These are phyloP conservation scores for Thelonectria discophora DNA, from an alignment of 2,329 filamentous ascomycete species.

Conservation along the genomic window DNA sequence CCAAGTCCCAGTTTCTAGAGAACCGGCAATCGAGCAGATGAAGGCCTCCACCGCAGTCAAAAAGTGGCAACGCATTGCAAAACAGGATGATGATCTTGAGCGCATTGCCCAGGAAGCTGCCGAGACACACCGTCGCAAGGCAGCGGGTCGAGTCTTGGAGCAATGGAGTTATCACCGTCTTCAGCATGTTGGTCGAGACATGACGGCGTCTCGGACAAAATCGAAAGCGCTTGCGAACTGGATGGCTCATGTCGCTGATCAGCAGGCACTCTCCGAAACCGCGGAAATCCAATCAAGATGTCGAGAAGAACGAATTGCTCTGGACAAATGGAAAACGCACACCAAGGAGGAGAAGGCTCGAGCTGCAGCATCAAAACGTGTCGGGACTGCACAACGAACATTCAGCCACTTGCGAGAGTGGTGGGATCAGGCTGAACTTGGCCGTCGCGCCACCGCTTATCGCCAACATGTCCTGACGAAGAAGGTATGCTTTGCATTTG, in stretches of 20 bases:
- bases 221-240: slow-evolving; percentile 36
- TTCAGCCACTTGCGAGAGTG: slow-evolving; percentile 43
- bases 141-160: slow-evolving; percentile 33
- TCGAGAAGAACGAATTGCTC: slow-evolving; percentile 24
- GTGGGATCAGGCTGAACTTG: slow-evolving; percentile 44
- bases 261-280: slow-evolving; percentile 28
- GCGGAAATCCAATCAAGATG: slow-evolving; percentile 29
- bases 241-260: slow-evolving; percentile 29
- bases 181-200: slow-evolving; percentile 34
- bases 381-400: slow-evolving; percentile 34
- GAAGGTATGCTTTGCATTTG: slow-evolving; percentile 36
- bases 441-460: slow-evolving; percentile 39
- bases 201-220: slow-evolving; percentile 29
- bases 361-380: slow-evolving; percentile 24
- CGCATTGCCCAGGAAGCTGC: slow-evolving; percentile 38
- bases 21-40: slow-evolving; percentile 44
- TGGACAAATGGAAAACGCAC: slow-evolving; percentile 39
- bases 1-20: slow-evolving; percentile 44
- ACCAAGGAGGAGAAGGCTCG: slow-evolving; percentile 19
- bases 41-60: slow-evolving; percentile 43
- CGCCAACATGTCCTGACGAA: slow-evolving; percentile 31
- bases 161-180: slow-evolving; percentile 43
- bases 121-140: slow-evolving; percentile 33
- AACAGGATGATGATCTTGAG: slow-evolving; percentile 42
- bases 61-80: slow-evolving; percentile 46